Base-by-base conservation (phyloP, 345 rosid genomes). In the Mallotus nudiflorus region DNA sequence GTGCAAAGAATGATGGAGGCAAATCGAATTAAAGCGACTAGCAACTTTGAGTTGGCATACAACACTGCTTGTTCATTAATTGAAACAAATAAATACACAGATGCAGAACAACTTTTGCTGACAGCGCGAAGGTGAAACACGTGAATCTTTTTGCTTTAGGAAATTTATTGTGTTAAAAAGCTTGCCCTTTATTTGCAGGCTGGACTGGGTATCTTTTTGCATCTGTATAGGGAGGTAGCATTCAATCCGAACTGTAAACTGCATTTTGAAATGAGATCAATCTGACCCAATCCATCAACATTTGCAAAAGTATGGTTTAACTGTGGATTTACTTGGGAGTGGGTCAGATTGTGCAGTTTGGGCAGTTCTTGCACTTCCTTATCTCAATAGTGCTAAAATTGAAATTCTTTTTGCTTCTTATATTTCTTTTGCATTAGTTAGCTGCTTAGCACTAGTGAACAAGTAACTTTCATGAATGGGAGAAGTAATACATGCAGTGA, bases 51-150 rank as follows among this genome's bases (percentile, higher is more conserved):
- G 82, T 78, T 92, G 92, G 99, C 97, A 59, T 91, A 78, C 72
- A 95, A 92, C 75, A 78, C 84, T 73, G 96, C 94, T 77, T 95
- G 96, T 72, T 85, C 99, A 64, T 85, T 95, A 81, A 84, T 92
- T 71, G 97, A 90, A 73, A 79, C 71, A 65, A 75, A 82, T 52
- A 84, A 84, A 70, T 80, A 80, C 62, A 45, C 79, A 12, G 97
- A 92, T 73, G 98, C 99, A 2, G 99, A 95, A 78, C 91, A 90
- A 66, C 91, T 95, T 44, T 79, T 95, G 81, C 84, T 90, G 48
- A 69, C 88, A 14, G 97, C 98, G 9, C 85, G 77, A 76, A 92
- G 99, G 99, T 82, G 60, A 72, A 52, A n/a, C 39, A 53, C 42
- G 6, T 28, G 28, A 6, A 28, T 40, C 6, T 63, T 42, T 61